Base-by-base conservation (phyloP, 768 basidiomycete genomes). In the Tremella fuciformis region DNA sequence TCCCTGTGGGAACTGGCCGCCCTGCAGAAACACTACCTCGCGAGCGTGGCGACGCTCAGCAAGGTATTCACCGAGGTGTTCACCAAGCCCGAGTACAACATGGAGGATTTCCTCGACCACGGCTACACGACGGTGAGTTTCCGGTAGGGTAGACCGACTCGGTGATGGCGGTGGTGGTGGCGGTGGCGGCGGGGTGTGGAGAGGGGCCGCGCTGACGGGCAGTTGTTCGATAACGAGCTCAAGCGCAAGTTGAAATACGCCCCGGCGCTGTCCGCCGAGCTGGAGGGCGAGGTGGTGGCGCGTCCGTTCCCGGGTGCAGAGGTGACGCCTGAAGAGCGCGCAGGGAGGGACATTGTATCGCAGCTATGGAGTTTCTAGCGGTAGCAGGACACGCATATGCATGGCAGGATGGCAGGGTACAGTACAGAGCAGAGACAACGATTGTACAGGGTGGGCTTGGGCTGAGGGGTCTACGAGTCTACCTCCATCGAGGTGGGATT, bases 41-140 rank as follows among this genome's bases (percentile, higher is more conserved):
- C 88, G 1, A 83, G 85, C 0, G 87, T 94, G n/a, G 85, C 89
- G n/a, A 89, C 89, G 0, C 76, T 98, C 47, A 85, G 85, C 25
- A 86, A 86, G 70, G 86, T 99, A 55, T 89, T 96, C 66, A 82
- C 82, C 13, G 91, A 93, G 72, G 86, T 88, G 3, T 96, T 99
- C 78, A 97, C 91, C 13, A 97, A 94, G 71, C 89, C 87, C 16
- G 82, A 81, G 37, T 97, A 92, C 76, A 80, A 84, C 13, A 84
- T 96, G 84, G 94, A 98, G 65, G 94, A 98, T 73, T 99, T 98
- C 76, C 76, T 97, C 72, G 96, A 98, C 75, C 94, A 98, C 73
- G 29, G 61, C 26, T 80, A 80, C 50, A 68, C 66, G 1, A 78
- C 78, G 1, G 78, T 78, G 50, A 59, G 79, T 78, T 15, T 49